Conservation (phyloP, 495 filamentous ascomycete genomes). For the Xylaria grammica region DNA sequence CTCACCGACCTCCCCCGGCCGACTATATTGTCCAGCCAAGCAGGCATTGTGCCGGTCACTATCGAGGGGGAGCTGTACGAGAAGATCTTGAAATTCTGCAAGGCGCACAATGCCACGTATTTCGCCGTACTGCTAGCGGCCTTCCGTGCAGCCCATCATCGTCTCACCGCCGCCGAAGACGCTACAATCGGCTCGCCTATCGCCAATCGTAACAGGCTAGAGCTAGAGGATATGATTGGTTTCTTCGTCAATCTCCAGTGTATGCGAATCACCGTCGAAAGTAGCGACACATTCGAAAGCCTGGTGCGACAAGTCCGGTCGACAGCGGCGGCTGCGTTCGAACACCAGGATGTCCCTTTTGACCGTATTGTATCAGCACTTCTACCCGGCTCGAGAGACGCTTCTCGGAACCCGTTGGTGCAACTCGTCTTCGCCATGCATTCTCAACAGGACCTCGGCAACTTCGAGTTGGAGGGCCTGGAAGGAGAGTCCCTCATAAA, state of each 20-base stretch:
- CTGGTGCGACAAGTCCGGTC: constrained; percentile 23
- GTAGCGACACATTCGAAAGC: constrained; percentile 19
- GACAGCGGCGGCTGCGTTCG: constrained; percentile 17
- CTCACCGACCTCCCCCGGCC: constrained; percentile 22
- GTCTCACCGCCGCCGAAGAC: constrained; percentile 23
- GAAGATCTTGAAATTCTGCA: constrained; percentile 18
- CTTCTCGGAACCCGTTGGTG: constrained; percentile 23
- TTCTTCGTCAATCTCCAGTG: constrained; percentile 28
- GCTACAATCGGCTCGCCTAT: constrained; percentile 22
- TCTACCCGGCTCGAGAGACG: constrained; percentile 22
- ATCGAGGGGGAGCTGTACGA: constrained; percentile 19
- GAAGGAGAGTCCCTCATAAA: constrained; percentile 17
- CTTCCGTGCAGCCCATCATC: constrained; percentile 24
- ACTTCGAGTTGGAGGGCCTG: constrained; percentile 20
- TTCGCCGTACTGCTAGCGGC: constrained; percentile 23
- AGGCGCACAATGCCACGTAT: constrained; percentile 7
- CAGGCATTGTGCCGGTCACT: constrained; percentile 16
- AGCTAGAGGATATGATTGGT: constrained; percentile 24
- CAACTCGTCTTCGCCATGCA: constrained; percentile 25
- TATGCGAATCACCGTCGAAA: constrained; percentile 20
- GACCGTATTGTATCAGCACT: constrained; percentile 22
- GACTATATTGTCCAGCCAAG: constrained; percentile 17
- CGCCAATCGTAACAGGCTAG: constrained; percentile 23
- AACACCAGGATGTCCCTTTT: constrained; percentile 25
- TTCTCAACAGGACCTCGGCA: constrained; percentile 26